Conservation (phyloP, 1,284 basidiomycete species). For the Trametes polyzona region DNA sequence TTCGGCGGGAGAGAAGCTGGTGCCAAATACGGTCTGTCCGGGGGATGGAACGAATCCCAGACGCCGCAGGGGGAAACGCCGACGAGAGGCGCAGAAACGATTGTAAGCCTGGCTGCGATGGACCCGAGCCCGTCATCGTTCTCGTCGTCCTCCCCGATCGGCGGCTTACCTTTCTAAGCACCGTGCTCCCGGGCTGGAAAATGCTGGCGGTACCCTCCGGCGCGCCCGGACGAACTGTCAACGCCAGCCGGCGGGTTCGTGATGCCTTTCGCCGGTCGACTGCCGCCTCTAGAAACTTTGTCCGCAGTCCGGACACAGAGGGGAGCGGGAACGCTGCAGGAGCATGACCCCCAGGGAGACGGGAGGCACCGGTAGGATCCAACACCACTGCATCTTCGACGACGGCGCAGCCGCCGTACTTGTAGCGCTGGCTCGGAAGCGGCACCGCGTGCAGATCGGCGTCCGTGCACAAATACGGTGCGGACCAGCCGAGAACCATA, state of each 20-base stretch:
- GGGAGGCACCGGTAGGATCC: too few relatives aligned
- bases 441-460: too few relatives aligned
- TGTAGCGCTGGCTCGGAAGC: too few relatives aligned
- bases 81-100: slow-evolving; percentile 6
- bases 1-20: neutral
- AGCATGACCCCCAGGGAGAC: too few relatives aligned
- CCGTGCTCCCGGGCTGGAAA: neutral
- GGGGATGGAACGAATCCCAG: slow-evolving; percentile 10
- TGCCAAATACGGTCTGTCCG: neutral
- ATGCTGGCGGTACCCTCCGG: slow-evolving; percentile 14
- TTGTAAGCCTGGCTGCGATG: slow-evolving; percentile 8
- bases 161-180: slow-evolving; percentile 1
- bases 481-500: too few relatives aligned
- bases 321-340: too few relatives aligned
- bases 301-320: neutral
- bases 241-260: slow-evolving; percentile 1
- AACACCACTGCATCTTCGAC: too few relatives aligned
- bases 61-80: neutral
- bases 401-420: too few relatives aligned
- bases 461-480: too few relatives aligned
- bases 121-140: slow-evolving; percentile 2
- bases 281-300: neutral
- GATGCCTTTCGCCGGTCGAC: neutral
- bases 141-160: slow-evolving; percentile 7
- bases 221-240: slow-evolving; percentile 17